Evolutionary conservation across 2,329 filamentous ascomycete species (phyloP), one percentile per base, ranked within the genome.

Genomic region (Trichoderma breve): DNA sequence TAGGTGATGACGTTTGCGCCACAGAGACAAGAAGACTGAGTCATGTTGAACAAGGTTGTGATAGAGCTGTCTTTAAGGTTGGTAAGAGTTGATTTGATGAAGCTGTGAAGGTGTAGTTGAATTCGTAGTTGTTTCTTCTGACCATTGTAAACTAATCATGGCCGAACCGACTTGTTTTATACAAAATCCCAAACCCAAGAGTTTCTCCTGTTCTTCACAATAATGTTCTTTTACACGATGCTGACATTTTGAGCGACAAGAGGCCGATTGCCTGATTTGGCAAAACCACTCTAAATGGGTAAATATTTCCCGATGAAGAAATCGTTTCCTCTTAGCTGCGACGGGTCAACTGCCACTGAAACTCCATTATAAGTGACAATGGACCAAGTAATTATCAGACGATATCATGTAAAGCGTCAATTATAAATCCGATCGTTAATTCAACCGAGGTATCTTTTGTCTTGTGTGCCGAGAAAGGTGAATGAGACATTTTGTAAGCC

Each of bases 1-100:
- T 36, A 66, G 28, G 63, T 57, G 47, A 66, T 66, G 63, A 66
- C 63, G 6, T 66, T 66, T 28, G 63, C 63, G 21, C 63, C 63
- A 39, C 63, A 66, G 43, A 66, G 51, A 12, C 63, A 66, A 5
- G 63, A 66, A 2, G 63, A 66, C 39, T 66, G 63, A 36, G 63
- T 66, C 63, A 66, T 66, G 63, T 55, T 66, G 63, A 66, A 36
- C 2, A 15, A 6, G 21, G 43, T 21, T 36, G 47, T 55, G 8
- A 21, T 55, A 8, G 12, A 9, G 26, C 26, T 24, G 7, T 24
- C 12, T 65, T 64, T 15, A 14, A 5, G 15, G 28, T 12, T 24
- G 6, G 6, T 47, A 30, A 39, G 32, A 36, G 11, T 24, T 6
- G 26, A n/a, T 47, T 12, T 6, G 8, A 28, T 6, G 26, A 30